Evolutionary conservation across 306 rosid species (phyloP), one percentile per base, ranked within the genome.

Genomic region (Ceratonia siliqua): DNA sequence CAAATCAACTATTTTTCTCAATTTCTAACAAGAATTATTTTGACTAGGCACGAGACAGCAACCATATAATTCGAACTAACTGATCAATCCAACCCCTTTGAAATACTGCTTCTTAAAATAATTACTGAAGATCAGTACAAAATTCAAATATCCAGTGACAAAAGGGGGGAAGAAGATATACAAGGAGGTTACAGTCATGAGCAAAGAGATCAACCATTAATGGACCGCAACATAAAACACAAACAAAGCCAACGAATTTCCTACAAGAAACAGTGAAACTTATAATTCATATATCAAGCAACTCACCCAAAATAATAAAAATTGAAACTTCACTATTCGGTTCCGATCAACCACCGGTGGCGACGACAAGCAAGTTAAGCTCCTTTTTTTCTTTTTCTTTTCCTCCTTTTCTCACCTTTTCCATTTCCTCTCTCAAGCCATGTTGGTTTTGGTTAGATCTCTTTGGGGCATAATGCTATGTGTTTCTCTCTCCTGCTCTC

Each of bases 351-450:
- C 73, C 83, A 82, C 70, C 72, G n/a, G 49, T 35, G 54, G 49
- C 41, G 54, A 56, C 78, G 27, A 67, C 20, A 75, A 77, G 80
- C 85, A 89, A 61, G 79, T 78, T 74, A 62, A 80, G 87, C 85
- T 71, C 85, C 75, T 78, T 77, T 62, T 18, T 59, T 70, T 53
- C 57, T 59, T 39, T 8, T 22, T 39, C 8, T 39, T 22, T 28
- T 21, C 9, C 6, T 69, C 2, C 18, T 38, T 57, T 10, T 43
- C 25, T 22, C 1, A 10, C 38, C 59, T 2, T 36, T 64, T 41
- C 78, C 54, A 74, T 49, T 58, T 66, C 61, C 74, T 65, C 74
- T 74, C 80, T 88, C 93, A 88, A 73, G 91, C 95, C 97, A 89
- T 90, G 84, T 79, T 82, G 75, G 27, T 66, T 74, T 81, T 79